A percentile compares a stretch with the other conserved stretches of the same genome.
These are phyloP conservation scores for Hanseniaspora clermontiae DNA, from an alignment of 805 yeast species.

Conservation along the genomic window DNA sequence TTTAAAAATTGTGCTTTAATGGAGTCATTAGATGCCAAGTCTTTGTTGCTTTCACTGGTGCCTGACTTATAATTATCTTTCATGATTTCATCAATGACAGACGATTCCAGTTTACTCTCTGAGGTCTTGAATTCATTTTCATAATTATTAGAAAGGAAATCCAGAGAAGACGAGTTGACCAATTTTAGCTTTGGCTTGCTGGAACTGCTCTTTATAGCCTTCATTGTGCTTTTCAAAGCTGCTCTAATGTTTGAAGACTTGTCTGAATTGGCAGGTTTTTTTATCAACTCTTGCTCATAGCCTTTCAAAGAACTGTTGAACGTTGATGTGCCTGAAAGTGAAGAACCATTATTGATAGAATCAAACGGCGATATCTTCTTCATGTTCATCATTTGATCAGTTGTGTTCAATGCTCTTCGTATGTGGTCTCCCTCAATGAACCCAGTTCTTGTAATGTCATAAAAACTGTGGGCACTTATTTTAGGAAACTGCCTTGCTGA, in stretches of 20 bases:
- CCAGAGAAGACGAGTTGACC: background rate
- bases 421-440: background rate
- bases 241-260: background rate
- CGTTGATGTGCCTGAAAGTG: background rate
- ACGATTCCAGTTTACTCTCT: background rate
- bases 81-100: background rate
- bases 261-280: background rate
- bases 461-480: background rate
- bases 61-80: background rate
- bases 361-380: slow-evolving; percentile 7
- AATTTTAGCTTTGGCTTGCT: background rate
- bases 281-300: background rate
- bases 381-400: background rate
- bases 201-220: background rate
- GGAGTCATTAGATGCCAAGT: background rate
- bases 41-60: background rate
- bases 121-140: background rate
- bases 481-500: background rate
- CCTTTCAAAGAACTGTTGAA: background rate
- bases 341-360: background rate
- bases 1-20: background rate
- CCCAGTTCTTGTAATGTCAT: background rate
- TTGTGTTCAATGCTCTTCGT: background rate
- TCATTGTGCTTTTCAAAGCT: background rate
- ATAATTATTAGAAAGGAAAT: background rate